Evolutionary conservation across 148 eudicot genomes (phyloP), one percentile per base, ranked within the genome.

Genomic region (Talinum fruticosum): DNA sequence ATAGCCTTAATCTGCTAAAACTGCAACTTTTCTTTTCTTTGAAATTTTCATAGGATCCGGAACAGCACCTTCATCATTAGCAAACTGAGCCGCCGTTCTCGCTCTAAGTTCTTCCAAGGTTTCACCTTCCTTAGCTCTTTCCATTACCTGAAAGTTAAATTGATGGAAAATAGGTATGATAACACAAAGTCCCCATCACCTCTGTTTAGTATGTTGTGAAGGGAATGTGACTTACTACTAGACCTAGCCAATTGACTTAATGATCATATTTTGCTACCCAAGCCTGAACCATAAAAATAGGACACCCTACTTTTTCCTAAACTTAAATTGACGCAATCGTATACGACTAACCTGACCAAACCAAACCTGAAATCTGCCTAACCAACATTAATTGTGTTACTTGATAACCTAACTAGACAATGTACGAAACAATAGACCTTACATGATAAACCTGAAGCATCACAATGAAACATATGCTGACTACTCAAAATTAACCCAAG

Each of bases 51-150:
- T 47, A 2, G 88, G 79, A 82, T 79, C 83, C 28, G 83, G 73
- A 51, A 76, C 78, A 35, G 82, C 88, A 34, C 75, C 79, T 70
- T 83, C 82, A n/a, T 84, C 90, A 23, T 85, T 89, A 12, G 87
- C 76, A 79, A 90, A 96, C 74, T 96, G 96, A 76, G 93, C 90
- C 53, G 96, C 99, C 4, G 97, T 96, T 82, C 94, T 82, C n/a
- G 85, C 87, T 78, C 97, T 85, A 72, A 93, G 79, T 76, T 95
- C 99, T 76, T 95, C 99, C 81, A 91, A 86, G 78, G 87, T 93
- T 82, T 95, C 97, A 51, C 97, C 96, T 81, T 93, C 97, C 79
- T 92, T 95, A 1, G 97, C 97, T 79, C 94, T 91, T 84, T 95
- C 99, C 73, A 95, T 73, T 54, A 95, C 99, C 97, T 95, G 83